Evolutionary conservation across 2,329 filamentous ascomycete species (phyloP), one percentile per base, ranked within the genome.

Genomic region (Botrytis tulipae): DNA sequence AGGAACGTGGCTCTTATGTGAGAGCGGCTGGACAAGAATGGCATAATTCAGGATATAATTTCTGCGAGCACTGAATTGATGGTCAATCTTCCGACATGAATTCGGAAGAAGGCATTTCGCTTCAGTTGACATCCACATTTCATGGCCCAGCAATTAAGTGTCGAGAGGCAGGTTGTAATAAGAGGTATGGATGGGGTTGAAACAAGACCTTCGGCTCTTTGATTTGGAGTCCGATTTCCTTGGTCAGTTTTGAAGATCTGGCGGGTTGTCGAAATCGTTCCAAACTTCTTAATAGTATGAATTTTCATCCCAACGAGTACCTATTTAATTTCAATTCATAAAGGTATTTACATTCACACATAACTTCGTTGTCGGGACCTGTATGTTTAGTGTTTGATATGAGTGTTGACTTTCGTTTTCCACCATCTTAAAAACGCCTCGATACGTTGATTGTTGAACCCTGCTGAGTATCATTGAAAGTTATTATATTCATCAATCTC

Each of bases 1-100:
- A 80, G 5, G 83, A 85, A 77, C 78, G 83, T 35, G 79, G 74
- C 25, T 40, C 5, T 4, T 80, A 71, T 76, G 59, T 63, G 22
- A 44, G 22, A 22, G n/a, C 9, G 4, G 12, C 35, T 20, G 61
- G 16, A 29, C 4, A 32, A 5, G 61, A 29, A 37, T 72, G 44
- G 44, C 20, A 67, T 48, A 3, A 14, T 12, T 14, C 25, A n/a
- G 4, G 35, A 1, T 67, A 66, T 59, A 35, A 7, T 25, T 67
- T 72, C 10, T 72, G 61, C 14, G 35, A 67, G 20, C 61, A 67
- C 59, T 67, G 35, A 67, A 35, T n/a, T 46, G 35, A 16, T 32
- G 2, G 18, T 32, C 3, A 3, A 14, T 25, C 16, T 20, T 1
- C 0, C 10, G 8, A 7, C 0, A 40, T 25, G 59, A 16, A 9